These are phyloP conservation scores for Monosporascus sp. DNA, from an alignment of 2,329 filamentous ascomycete genomes.

Conservation along the genomic window DNA sequence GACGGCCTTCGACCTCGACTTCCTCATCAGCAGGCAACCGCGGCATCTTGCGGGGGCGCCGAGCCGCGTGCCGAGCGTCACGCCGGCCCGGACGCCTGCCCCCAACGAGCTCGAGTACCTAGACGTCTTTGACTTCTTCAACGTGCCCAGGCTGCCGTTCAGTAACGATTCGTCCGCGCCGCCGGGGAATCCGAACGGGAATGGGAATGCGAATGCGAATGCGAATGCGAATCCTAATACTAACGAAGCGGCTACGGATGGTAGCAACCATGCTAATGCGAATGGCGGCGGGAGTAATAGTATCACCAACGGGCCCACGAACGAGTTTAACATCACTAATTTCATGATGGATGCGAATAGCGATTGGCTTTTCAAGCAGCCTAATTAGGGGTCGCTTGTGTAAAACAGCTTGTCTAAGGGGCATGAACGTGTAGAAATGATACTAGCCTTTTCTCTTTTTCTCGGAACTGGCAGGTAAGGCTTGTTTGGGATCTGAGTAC, in stretches of 20 bases:
- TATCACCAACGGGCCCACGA: slow-evolving; percentile 30
- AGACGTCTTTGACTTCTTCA: slow-evolving; percentile 94
- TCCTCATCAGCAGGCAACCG: slow-evolving; percentile 80
- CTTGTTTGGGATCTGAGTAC: too few species aligned
- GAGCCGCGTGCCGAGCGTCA: slow-evolving; percentile 47
- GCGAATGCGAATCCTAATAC: slow-evolving; percentile 6
- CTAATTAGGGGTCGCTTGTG: not conserved
- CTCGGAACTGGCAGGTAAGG: too few species aligned
- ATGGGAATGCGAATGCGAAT: slow-evolving; percentile 10
- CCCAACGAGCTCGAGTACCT: slow-evolving; percentile 84
- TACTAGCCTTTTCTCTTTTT: too few species aligned
- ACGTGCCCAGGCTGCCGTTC: slow-evolving; percentile 68
- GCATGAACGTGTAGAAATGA: too few species aligned
- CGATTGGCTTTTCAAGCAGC: slow-evolving; percentile 66
- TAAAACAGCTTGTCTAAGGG: too few species aligned
- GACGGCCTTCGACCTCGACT: slow-evolving; percentile 85
- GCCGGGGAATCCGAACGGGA: slow-evolving; percentile 13
- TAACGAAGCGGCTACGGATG: too few species aligned
- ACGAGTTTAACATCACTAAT: slow-evolving; percentile 73
- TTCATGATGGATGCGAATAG: slow-evolving; percentile 70
- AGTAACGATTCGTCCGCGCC: slow-evolving; percentile 30
- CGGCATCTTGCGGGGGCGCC: slow-evolving; percentile 35
- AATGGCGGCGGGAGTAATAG: slow-evolving; percentile 21
- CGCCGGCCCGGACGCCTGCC: slow-evolving; percentile 63
- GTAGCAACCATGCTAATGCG: too few species aligned